Percentiles rank a stretch among this genome's conserved stretches.
These are phyloP conservation scores for Chlamydomonas reinhardtii DNA, from an alignment of 163 green algal species.

Conservation along the genomic window DNA sequence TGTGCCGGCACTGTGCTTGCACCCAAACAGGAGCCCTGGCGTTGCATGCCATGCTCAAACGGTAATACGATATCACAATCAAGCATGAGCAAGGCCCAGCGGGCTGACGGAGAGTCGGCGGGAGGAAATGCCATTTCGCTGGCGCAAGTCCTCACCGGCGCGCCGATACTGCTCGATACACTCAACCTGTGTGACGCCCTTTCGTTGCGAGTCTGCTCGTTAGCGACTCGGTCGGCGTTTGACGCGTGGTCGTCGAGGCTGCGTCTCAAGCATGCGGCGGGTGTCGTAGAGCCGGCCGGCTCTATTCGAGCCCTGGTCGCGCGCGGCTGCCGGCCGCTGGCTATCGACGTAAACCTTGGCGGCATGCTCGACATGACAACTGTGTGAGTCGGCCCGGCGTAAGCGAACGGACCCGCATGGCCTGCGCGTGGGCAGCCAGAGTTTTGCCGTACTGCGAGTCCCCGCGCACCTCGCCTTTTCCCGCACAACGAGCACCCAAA, in stretches of 20 bases:
- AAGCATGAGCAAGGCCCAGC: too few relatives aligned
- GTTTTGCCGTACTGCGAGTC: too few relatives aligned
- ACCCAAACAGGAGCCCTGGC: too few relatives aligned
- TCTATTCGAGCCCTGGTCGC: neutral
- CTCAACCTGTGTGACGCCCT: neutral
- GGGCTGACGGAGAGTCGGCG: neutral
- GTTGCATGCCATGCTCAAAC: too few relatives aligned
- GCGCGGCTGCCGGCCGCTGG: neutral
- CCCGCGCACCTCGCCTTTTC: too few relatives aligned
- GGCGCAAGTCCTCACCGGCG: neutral
- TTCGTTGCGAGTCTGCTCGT: neutral
- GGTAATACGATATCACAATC: too few relatives aligned
- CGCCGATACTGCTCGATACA: neutral
- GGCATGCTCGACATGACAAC: neutral
- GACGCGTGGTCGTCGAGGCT: neutral
- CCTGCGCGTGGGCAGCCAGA: too few relatives aligned
- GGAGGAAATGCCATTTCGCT: neutral
- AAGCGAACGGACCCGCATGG: too few relatives aligned
- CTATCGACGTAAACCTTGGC: neutral
- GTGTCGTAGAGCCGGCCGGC: too few relatives aligned
- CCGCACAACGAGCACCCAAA: too few relatives aligned
- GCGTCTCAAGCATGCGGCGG: neutral
- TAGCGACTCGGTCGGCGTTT: neutral
- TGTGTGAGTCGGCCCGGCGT: neutral
- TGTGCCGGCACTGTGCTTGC: too few relatives aligned